A percentile compares a stretch with the other conserved stretches of the same genome.
These are phyloP conservation scores for Macrotyloma uniflorum DNA, from an alignment of 306 rosid genomes.

Conservation along the genomic window DNA sequence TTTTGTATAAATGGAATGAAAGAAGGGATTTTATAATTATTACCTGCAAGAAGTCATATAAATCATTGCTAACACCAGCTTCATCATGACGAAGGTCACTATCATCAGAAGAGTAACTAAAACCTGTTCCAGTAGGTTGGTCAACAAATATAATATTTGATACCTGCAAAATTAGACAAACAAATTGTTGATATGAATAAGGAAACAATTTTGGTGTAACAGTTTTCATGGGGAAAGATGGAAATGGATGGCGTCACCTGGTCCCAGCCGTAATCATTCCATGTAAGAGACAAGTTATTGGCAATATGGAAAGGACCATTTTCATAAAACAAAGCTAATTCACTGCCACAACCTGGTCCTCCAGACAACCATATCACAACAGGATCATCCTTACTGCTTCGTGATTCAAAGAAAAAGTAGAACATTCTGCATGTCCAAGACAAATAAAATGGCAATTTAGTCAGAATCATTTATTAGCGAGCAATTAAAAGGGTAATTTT, in stretches of 20 bases:
- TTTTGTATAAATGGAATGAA: not conserved
- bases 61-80: slow-evolving; percentile 81
- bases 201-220: not conserved
- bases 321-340: slow-evolving; percentile 82
- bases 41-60: slow-evolving; percentile 92
- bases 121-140: slow-evolving; percentile 93
- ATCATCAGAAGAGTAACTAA: slow-evolving; percentile 65
- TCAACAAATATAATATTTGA: slow-evolving; percentile 84
- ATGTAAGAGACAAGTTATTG: slow-evolving; percentile 66
- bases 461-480: too few relatives aligned
- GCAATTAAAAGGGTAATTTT: too few relatives aligned
- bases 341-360: slow-evolving; percentile 95
- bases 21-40: not conserved
- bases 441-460: not conserved
- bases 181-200: not conserved
- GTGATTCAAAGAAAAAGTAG: slow-evolving; percentile 89
- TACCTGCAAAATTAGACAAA: slow-evolving; percentile 55
- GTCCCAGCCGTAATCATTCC: slow-evolving; percentile 97
- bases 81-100: slow-evolving; percentile 71
- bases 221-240: not conserved
- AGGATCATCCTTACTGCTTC: slow-evolving; percentile 61
- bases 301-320: slow-evolving; percentile 85
- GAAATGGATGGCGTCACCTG: slow-evolving; percentile 35
- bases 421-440: slow-evolving; percentile 60
- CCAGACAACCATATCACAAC: slow-evolving; percentile 93